Base-by-base conservation (phyloP, 2,329 filamentous ascomycete genomes). In the Ophiocordyceps unilateralis region DNA sequence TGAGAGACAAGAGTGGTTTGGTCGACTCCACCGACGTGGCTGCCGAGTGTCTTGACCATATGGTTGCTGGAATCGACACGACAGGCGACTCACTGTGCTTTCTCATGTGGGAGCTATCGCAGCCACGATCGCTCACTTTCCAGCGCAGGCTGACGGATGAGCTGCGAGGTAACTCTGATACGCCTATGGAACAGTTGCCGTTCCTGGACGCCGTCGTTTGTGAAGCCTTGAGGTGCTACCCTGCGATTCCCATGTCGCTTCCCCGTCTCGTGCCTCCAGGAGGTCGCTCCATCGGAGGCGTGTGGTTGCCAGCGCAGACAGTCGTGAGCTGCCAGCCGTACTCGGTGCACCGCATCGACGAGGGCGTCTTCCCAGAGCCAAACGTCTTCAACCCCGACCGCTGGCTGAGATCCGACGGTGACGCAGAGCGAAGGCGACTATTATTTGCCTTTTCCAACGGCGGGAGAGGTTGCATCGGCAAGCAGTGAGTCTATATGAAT, bases 331-430 rank as follows among this genome's bases (percentile, higher is more conserved):
- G 69, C 47, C 76, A 80, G 56, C 69, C 76, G 1, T 74, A 69
- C 52, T 78, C 74, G 11, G 64, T 77, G 28, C 73, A 80, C 48
- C 68, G 70, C 19, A 62, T 76, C 44, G 71, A 80, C 48, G 56
- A 62, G 11, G 69, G 78, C 44, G 80, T 86, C 1, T 96, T 93
- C 56, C 77, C 81, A 1, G 72, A 87, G 38, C 82, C 87, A 0
- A 82, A 93, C 46, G 62, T 59, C 6, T 95, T 88, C 55, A 69
- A 79, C 41, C 88, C 88, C 0, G 83, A 89, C 44, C 72, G 89
- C 50, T 95, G 88, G 88, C 73, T 94, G 49, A 76, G 71, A 15
- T 68, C 72, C 9, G 71, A 79, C 39, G 85, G 83, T 2, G 84
- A 89, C 51, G 70, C 81, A 46, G 82, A 89, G 51, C 67, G 75